Evolutionary conservation across 2,329 filamentous ascomycete species (phyloP).

Genomic region (Phialocephala subalpina): DNA sequence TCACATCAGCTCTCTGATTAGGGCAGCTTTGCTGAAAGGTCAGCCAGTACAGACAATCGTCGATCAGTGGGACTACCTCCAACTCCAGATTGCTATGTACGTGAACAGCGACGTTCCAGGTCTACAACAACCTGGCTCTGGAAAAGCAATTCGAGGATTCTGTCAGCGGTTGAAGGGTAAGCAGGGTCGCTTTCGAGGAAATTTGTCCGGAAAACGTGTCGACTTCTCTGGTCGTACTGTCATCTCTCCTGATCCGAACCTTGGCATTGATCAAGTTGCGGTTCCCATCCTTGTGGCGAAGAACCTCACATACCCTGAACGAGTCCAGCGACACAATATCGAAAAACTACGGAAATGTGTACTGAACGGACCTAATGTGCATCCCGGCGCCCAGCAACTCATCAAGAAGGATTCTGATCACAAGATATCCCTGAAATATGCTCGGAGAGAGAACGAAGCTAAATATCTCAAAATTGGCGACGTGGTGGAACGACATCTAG

Average conservation of each 20-base stretch:
- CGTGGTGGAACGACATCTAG: constrained; percentile 90
- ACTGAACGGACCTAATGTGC: constrained; percentile 76
- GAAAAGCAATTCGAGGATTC: constrained; percentile 90
- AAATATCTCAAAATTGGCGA: constrained; percentile 82
- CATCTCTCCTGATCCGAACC: constrained; percentile 95
- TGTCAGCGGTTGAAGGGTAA: constrained; percentile 97
- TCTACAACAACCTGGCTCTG: constrained; percentile 85
- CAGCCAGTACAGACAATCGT: constrained; percentile 89
- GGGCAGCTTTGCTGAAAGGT: constrained; percentile 82
- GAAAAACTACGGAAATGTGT: constrained; percentile 80
- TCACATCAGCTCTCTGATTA: constrained; percentile 87
- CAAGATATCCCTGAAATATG: constrained; percentile 80
- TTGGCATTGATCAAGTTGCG: constrained; percentile 92
- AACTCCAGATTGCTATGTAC: constrained; percentile 95
- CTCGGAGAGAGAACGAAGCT: constrained; percentile 74
- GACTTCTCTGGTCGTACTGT: constrained; percentile 98
- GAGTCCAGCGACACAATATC: constrained; percentile 85
- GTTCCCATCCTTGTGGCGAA: constrained; percentile 92
- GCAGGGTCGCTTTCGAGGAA: constrained; percentile 95
- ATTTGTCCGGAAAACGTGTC: constrained; percentile 96
- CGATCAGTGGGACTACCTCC: constrained; percentile 98
- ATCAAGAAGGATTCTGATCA: constrained; percentile 73
- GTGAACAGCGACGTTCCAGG: constrained; percentile 97
- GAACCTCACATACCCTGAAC: constrained; percentile 94
- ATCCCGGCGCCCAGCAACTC: constrained; percentile 89